Evolutionary conservation across 2,329 filamentous ascomycete species (phyloP), one percentile per base, ranked within the genome.

Genomic region (Aureobasidium sp.): DNA sequence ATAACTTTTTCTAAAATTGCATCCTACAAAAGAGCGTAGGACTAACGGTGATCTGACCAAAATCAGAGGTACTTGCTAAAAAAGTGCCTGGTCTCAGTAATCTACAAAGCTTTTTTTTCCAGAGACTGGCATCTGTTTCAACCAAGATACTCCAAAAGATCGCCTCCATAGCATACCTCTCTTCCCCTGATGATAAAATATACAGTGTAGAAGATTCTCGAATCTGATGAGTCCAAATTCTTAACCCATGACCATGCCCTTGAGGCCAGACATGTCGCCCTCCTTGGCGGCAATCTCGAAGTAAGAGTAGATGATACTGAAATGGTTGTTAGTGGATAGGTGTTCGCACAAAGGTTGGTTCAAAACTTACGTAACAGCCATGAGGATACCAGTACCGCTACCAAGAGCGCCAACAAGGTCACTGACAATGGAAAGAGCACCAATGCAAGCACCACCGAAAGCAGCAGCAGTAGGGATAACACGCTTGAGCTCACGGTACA

Each of bases 401-500:
- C 93, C 93, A 49, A 98, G 81, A 67, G 94, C 93, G 63, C 93
- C 93, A 73, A 97, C 83, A 59, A 98, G 84, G 74, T 98, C 93
- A 70, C 88, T 95, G 66, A 87, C 84, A 66, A 98, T 91, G 49
- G 91, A 97, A 60, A 98, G 84, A 63, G 88, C 91, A 78, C 93
- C 93, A 77, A 98, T 98, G 79, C 91, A 97, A 62, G 93, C 93
- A 80, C 93, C 93, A 73, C 94, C 93, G 62, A 98, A 98, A 65
- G 94, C 93, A 60, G 93, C 93, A 58, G 93, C 94, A 57, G 93
- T 97, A 59, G 93, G 94, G 61, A 98, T 98, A 66, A 98, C 93
- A 67, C 93, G 87, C 87, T 98, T 98, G 60, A 98, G 83, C 77
- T 98, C 93, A 80, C 95, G 95, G 84, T 98, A 98, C 93, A 98